Percentiles rank a stretch among this genome's conserved stretches.
These are phyloP conservation scores for Brassica hybrid DNA, from an alignment of 441 rosid genomes.

Conservation along the genomic window DNA sequence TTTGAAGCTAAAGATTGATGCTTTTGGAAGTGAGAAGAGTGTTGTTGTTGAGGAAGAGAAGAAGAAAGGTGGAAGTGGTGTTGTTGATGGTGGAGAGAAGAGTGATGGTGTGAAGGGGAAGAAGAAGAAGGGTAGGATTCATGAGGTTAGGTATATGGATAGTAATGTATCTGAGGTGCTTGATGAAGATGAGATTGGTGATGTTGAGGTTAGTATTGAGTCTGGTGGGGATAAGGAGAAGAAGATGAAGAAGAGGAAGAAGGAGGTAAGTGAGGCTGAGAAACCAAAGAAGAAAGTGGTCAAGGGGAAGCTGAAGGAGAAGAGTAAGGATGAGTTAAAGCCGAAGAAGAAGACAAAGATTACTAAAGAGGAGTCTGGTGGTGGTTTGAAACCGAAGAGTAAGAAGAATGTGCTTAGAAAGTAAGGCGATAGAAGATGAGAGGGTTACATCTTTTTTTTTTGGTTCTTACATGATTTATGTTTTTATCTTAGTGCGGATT, in stretches of 20 bases:
- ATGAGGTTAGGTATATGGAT: conserved; percentile 87
- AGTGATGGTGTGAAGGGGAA: conserved; percentile 24
- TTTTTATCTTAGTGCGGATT: conserved; percentile 18
- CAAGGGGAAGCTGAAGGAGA: conserved; percentile 29
- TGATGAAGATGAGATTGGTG: conserved; percentile 49
- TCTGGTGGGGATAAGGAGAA: conserved; percentile 47
- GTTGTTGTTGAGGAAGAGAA: conserved; percentile 39
- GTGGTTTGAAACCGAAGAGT: conserved; percentile 38
- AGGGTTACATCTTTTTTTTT: background rate
- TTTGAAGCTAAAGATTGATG: conserved; percentile 74
- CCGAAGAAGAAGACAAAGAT: conserved; percentile 23
- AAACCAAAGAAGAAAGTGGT: conserved; percentile 28
- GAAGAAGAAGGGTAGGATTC: conserved; percentile 76
- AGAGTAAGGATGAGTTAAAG: conserved; percentile 30
- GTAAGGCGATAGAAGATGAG: conserved; percentile 6
- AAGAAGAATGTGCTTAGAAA: conserved; percentile 31
- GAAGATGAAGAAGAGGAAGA: conserved; percentile 45
- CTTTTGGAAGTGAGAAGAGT: conserved; percentile 31
- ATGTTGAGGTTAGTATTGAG: conserved; percentile 31
- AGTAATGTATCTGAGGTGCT: conserved; percentile 47
- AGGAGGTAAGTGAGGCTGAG: conserved; percentile 31
- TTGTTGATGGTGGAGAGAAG: conserved; percentile 39
- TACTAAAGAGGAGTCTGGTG: conserved; percentile 15
- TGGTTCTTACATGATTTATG: conserved; percentile 15
- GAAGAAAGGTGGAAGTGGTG: conserved; percentile 36